phyloP scores from a whole-genome alignment of 768 basidiomycete species.

The Mycena leptocephala region DNA sequence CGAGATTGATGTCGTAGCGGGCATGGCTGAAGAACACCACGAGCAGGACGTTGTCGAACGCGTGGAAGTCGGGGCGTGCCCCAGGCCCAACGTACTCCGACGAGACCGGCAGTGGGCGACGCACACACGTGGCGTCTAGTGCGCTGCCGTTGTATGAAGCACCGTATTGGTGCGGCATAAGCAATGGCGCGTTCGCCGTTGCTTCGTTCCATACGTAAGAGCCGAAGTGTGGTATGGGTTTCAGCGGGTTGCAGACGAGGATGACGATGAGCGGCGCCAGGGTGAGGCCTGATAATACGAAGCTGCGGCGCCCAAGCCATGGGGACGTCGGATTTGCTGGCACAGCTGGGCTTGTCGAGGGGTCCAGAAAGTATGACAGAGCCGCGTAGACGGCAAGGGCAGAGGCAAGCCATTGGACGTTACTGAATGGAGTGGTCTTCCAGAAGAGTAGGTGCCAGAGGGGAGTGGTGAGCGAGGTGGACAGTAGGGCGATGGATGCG shows the following conservation, averaged over 20 bases:
- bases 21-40: conserved; percentile 69
- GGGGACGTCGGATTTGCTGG: background rate
- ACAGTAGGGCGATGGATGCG: background rate
- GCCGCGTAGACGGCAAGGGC: conserved; percentile 14
- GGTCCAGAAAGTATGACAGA: conserved; percentile 4
- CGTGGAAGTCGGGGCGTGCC: conserved; percentile 33
- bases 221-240: background rate
- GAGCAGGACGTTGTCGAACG: conserved; percentile 60
- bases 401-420: background rate
- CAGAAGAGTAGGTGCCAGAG: background rate
- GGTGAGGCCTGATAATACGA: background rate
- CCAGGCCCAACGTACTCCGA: background rate
- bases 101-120: too few relatives aligned
- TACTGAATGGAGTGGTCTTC: background rate
- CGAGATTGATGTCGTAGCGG: conserved; percentile 63
- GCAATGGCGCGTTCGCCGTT: background rate
- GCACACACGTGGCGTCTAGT: too few relatives aligned
- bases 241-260: background rate
- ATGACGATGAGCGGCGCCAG: background rate
- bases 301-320: background rate
- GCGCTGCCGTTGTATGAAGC: too few relatives aligned
- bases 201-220: background rate
- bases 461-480: background rate
- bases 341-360: background rate
- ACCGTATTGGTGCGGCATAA: conserved; percentile 6